Evolutionary conservation across 1,139 yeast species (phyloP).

Genomic region (Petasospora fabianii): DNA sequence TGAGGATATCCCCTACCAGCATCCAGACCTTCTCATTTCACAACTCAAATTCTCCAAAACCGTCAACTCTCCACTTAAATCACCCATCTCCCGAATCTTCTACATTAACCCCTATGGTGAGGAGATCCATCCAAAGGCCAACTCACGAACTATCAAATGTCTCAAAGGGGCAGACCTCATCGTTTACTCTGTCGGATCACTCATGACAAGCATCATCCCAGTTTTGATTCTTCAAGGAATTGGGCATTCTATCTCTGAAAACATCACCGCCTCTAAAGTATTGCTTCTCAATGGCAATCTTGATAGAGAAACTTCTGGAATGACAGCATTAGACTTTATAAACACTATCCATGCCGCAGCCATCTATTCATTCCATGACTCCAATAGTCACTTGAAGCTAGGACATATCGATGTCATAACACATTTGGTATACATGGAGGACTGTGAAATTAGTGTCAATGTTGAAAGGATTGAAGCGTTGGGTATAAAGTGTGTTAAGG

Average conservation of each 20-base stretch:
- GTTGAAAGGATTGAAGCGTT: slow-evolving; percentile 31
- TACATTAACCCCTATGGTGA: slow-evolving; percentile 88
- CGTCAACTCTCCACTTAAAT: slow-evolving; percentile 56
- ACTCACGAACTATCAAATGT: slow-evolving; percentile 54
- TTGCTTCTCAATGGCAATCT: slow-evolving; percentile 65
- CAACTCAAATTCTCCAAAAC: slow-evolving; percentile 69
- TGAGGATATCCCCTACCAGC: slow-evolving; percentile 57
- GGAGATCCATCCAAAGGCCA: slow-evolving; percentile 78
- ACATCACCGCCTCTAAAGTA: slow-evolving; percentile 40
- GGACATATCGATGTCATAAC: slow-evolving; percentile 47
- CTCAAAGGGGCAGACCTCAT: slow-evolving; percentile 52
- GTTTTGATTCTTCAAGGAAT: slow-evolving; percentile 70
- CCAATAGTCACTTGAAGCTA: slow-evolving; percentile 1
- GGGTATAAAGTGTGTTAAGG: slow-evolving; percentile 47
- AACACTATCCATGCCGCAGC: slow-evolving; percentile 46
- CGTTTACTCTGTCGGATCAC: slow-evolving; percentile 79
- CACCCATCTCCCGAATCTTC: slow-evolving; percentile 71
- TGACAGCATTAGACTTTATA: slow-evolving; percentile 59
- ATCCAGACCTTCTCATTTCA: slow-evolving; percentile 72
- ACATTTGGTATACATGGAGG: slow-evolving; percentile 51
- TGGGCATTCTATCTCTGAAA: slow-evolving; percentile 47
- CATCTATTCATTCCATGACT: slow-evolving; percentile 21
- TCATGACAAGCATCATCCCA: slow-evolving; percentile 84
- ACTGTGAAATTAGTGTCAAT: slow-evolving; percentile 48
- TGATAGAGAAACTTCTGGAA: slow-evolving; percentile 74